Evolutionary conservation across 1,284 basidiomycete genomes (phyloP), one percentile per base, ranked within the genome.

Genomic region (Pholiota adiposa): DNA sequence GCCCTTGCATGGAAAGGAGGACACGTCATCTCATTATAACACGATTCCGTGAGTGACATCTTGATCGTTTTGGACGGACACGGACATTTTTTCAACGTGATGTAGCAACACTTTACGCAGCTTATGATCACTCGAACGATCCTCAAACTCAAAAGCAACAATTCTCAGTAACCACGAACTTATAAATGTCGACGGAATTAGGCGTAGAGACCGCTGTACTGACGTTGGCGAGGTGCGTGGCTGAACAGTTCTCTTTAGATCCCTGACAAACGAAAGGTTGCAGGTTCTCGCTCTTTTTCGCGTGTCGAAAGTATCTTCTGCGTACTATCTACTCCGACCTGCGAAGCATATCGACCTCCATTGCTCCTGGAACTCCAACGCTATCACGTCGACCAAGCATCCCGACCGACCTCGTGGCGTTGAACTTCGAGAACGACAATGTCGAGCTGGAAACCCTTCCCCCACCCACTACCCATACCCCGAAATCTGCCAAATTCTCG

Each of bases 321-420:
- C 75, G 75, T 36, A 79, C 77, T 50, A 74, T 89, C 0, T 88
- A 87, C 69, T 79, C 82, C 51, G 83, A 88, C 67, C 73, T 90
- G 4, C 81, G 79, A 44, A 69, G 72, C 74, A 51, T 81, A 63
- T 67, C 75, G 38, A 63, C 72, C 33, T 65, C 71, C 18, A 62
- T 69, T 4, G 61, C 62, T 3, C 60, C 61, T 19, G 67, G 65
- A 21, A 51, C 62, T 1, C 40, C 57, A 63, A 56, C 19, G 8
- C 48, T 31, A 60, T 58, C 4, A 44, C 59, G 51, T 44, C 33
- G 46, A 1, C 54, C 58, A 4, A 36, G 51, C 19, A 51, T 41
- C 40, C 52, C 53, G 6, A 33, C 25, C 36, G 40, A 50, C 34
- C 53, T 62, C 48, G 60, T 61, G 29, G 43, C 67, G n/a, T 57